These are phyloP conservation scores for Schrenkiella parvula DNA, from an alignment of 345 rosid species.

Conservation along the genomic window DNA sequence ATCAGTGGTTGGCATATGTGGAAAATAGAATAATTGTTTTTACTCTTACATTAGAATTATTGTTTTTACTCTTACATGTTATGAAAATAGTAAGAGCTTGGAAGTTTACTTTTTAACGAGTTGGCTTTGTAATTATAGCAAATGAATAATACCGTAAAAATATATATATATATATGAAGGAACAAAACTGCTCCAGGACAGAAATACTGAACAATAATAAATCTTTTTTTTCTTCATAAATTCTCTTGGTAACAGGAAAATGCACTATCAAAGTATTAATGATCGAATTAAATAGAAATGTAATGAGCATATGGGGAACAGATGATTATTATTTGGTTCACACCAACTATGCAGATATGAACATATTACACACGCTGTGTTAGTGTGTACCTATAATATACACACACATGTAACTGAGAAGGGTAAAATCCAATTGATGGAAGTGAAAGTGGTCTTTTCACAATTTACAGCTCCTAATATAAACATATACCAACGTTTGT, in stretches of 20 bases:
- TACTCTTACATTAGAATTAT: not conserved
- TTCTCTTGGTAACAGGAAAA: conserved; percentile 10
- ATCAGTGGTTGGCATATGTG: conserved; percentile 25
- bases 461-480: conserved; percentile 9
- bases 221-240: not conserved
- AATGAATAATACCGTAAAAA: not conserved
- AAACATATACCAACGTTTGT: conserved; percentile 28
- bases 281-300: conserved; percentile 7
- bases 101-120: not conserved
- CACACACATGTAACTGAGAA: not conserved
- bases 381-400: not conserved
- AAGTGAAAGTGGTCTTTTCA: conserved; percentile 63
- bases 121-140: not conserved
- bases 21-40: not conserved
- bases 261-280: conserved; percentile 23
- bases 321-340: conserved; percentile 13
- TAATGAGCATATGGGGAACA: conserved; percentile 18
- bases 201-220: conserved; percentile 9
- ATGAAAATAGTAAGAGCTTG: conserved; percentile 9
- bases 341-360: not conserved
- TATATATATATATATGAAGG: not conserved
- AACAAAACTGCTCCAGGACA: not conserved
- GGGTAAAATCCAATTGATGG: conserved; percentile 23
- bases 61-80: not conserved
- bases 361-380: not conserved